Base-by-base conservation (phyloP, 306 rosid species). In the Citrullus colocynthis region DNA sequence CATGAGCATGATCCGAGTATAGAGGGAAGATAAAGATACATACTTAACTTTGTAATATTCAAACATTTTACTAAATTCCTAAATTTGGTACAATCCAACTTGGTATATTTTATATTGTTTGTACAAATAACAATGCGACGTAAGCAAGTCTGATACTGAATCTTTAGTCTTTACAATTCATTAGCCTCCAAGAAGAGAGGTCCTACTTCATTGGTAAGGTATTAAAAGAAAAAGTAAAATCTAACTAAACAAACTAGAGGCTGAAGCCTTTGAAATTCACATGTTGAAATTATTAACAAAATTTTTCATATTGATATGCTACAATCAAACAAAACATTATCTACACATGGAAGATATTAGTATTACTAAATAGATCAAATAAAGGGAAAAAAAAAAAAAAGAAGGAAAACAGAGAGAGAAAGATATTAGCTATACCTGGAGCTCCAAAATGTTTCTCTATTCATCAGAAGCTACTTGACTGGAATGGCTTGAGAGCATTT, bases 401-500 rank as follows among this genome's bases (percentile, higher is more conserved):
- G 20, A 30, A 34, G n/a, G 4, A 34, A 55, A 17, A 28, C 16
- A 16, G 4, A 36, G 16, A 34, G 63, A 51, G n/a, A 56, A 1
- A 57, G 66, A 21, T 37, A n/a, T 12, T 36, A 76, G 39, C 54
- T 76, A 76, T 76, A 76, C 77, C 61, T 48, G 96, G 88, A 84
- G 91, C 76, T 74, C 96, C 92, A 32, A 95, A 88, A 74, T 88
- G 92, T 77, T 90, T 86, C 45, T 13, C 37, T 90, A 90, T 77
- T 83, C 97, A 62, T 54, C 81, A 60, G 83, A 71, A 56, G 84
- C 74, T 49, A 96, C 41, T 86, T 45, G 59, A 94, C 90, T 2
- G 99, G 91, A 85, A 90, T 94, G 88, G 97, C 89, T 64, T 84
- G 97, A 77, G 93, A 90, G 16, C 97, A 96, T 84, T 80, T 89